A percentile compares a stretch with the other conserved stretches of the same genome.
Conservation (phyloP, 2,329 filamentous ascomycete genomes). For the Colletotrichum scovillei region DNA sequence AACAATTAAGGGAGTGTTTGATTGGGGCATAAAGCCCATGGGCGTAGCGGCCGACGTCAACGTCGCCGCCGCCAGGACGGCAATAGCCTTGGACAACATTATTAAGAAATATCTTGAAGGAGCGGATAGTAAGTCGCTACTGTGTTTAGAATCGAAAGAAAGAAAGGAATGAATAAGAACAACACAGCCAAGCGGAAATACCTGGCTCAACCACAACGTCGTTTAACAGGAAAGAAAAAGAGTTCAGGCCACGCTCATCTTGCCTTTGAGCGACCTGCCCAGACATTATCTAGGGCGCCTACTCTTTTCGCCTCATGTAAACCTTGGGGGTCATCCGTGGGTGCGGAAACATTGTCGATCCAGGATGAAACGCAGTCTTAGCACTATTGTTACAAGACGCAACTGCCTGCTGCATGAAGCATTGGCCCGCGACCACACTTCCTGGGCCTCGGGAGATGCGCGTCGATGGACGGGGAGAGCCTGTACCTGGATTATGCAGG, state of each 20-base stretch:
- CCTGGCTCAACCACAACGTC: slow-evolving; percentile 19
- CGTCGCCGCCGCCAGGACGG: slow-evolving; percentile 45
- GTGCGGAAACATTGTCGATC: slow-evolving; percentile 27
- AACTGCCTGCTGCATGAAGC: slow-evolving; percentile 26
- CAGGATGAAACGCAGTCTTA: slow-evolving; percentile 33
- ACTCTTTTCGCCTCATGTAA: slow-evolving; percentile 1
- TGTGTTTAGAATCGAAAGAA: slow-evolving; percentile 9
- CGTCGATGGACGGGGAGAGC: slow-evolving; percentile 9
- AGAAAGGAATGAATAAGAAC: slow-evolving; percentile 8
- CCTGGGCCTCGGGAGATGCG: slow-evolving; percentile 11
- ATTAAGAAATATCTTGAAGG: slow-evolving; percentile 33
- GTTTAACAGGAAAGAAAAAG: slow-evolving; percentile 25
- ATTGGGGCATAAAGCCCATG: slow-evolving; percentile 51
- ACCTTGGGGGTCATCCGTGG: slow-evolving; percentile 11
- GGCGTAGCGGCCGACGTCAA: slow-evolving; percentile 53
- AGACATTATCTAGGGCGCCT: slow-evolving; percentile 23
- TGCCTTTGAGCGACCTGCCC: background rate
- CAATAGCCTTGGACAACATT: slow-evolving; percentile 47
- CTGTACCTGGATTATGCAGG: slow-evolving; percentile 23
- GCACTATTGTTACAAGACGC: slow-evolving; percentile 29
- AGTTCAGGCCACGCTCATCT: background rate
- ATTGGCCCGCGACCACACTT: slow-evolving; percentile 24
- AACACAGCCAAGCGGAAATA: slow-evolving; percentile 35
- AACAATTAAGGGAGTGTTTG: slow-evolving; percentile 52
- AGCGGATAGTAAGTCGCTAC: slow-evolving; percentile 11